Evolutionary conservation across 73 alveolate genomes (phyloP).

Genomic region (Uronychia binucleata): DNA sequence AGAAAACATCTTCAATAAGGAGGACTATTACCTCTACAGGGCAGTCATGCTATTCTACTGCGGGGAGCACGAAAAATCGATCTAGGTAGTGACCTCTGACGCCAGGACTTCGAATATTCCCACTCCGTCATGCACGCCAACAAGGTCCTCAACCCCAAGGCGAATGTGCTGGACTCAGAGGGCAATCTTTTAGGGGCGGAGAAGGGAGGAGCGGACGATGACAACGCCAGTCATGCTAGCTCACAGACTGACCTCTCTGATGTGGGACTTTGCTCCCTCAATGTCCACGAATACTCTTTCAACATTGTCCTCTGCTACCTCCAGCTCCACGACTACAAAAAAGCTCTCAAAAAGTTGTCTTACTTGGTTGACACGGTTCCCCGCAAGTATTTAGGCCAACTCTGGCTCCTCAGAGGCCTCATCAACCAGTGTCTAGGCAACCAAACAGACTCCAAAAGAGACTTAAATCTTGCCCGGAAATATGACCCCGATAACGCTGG

Average conservation of each 20-base stretch:
- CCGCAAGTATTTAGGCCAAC: slow-evolving; percentile 36
- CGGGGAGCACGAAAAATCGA: slow-evolving; percentile 50
- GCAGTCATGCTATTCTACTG: slow-evolving; percentile 64
- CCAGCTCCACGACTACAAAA: slow-evolving; percentile 32
- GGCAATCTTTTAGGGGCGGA: neutral
- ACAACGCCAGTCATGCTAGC: slow-evolving; percentile 15
- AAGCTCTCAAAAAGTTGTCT: slow-evolving; percentile 49
- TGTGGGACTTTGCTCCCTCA: slow-evolving; percentile 68
- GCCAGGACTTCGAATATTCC: neutral
- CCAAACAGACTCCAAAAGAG: slow-evolving; percentile 38
- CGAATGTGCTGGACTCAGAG: slow-evolving; percentile 29
- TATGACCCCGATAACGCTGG: slow-evolving; percentile 42
- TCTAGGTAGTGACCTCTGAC: neutral
- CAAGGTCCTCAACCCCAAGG: slow-evolving; percentile 38
- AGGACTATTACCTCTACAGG: slow-evolving; percentile 60
- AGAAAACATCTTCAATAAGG: slow-evolving; percentile 50
- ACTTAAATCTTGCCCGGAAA: slow-evolving; percentile 45
- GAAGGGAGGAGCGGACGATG: slow-evolving; percentile 13
- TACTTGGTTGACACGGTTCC: slow-evolving; percentile 59
- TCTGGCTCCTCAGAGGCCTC: slow-evolving; percentile 56
- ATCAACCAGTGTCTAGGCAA: slow-evolving; percentile 36
- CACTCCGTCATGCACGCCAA: slow-evolving; percentile 40
- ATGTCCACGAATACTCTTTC: slow-evolving; percentile 59
- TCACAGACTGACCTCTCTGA: slow-evolving; percentile 45
- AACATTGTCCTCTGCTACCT: slow-evolving; percentile 45